A percentile compares a stretch with the other conserved stretches of the same genome.
Evolutionary conservation across 192 early-diverging fungal species (phyloP).

Genomic region (Irineochytrium annulatum): DNA sequence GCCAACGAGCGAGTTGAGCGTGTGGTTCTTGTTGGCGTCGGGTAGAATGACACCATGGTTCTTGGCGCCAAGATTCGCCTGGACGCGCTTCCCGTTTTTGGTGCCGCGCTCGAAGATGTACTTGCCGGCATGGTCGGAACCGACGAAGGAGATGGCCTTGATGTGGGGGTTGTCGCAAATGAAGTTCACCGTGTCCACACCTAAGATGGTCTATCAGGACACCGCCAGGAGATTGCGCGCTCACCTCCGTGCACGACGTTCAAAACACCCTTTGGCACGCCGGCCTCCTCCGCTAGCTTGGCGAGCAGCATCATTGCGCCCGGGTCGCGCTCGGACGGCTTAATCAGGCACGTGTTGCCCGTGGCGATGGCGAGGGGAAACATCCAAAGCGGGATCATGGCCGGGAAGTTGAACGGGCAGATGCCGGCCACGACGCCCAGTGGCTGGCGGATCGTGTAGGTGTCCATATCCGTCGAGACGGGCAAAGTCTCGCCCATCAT

Average conservation of each 20-base stretch:
- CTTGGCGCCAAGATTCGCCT: conserved; percentile 95
- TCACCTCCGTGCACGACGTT: conserved; percentile 86
- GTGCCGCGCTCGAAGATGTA: conserved; percentile 85
- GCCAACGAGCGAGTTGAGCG: conserved; percentile 86
- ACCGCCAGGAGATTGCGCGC: conserved; percentile 7
- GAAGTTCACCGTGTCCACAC: conserved; percentile 82
- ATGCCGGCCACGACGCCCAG: conserved; percentile 90
- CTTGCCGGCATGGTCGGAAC: conserved; percentile 82
- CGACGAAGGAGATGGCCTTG: conserved; percentile 93
- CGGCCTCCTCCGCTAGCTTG: conserved; percentile 79
- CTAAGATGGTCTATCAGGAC: neutral
- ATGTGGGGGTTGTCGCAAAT: conserved; percentile 80
- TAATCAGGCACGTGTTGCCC: conserved; percentile 88
- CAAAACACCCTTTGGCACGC: conserved; percentile 84
- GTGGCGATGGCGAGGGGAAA: conserved; percentile 91
- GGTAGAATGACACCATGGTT: conserved; percentile 95
- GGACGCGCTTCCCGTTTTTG: conserved; percentile 90
- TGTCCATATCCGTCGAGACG: conserved; percentile 93
- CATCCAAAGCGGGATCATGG: conserved; percentile 84
- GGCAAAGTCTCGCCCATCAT: conserved; percentile 78
- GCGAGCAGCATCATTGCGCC: conserved; percentile 88
- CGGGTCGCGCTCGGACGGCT: conserved; percentile 93
- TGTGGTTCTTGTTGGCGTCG: conserved; percentile 91
- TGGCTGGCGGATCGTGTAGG: conserved; percentile 88
- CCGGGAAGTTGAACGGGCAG: conserved; percentile 96